Evolutionary conservation across 108 stramenopile genomes (phyloP).

Genomic region (Skeletonema marinoi): DNA sequence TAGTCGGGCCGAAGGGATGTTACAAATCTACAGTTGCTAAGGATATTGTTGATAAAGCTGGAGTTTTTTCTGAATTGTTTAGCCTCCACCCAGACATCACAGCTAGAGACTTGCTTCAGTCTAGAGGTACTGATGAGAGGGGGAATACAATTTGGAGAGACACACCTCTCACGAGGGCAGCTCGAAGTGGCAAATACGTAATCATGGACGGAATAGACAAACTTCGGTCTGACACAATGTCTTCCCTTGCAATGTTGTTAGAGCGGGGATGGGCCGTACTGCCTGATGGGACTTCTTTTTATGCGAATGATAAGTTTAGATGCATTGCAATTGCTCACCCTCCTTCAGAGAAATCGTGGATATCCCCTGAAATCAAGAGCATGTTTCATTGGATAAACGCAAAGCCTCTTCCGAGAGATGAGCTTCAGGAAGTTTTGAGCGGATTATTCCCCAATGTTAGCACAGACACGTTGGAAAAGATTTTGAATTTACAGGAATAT

Average conservation of each 20-base stretch:
- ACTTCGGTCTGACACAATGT: slow-evolving; percentile 62
- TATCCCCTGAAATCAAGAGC: slow-evolving; percentile 55
- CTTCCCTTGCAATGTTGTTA: slow-evolving; percentile 58
- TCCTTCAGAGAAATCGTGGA: slow-evolving; percentile 53
- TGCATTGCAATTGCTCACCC: slow-evolving; percentile 58
- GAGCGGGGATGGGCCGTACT: slow-evolving; percentile 55
- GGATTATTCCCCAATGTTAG: slow-evolving; percentile 39
- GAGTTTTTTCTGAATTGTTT: slow-evolving; percentile 60
- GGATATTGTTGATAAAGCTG: slow-evolving; percentile 49
- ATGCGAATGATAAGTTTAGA: slow-evolving; percentile 27
- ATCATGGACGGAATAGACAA: slow-evolving; percentile 89
- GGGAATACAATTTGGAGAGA: slow-evolving; percentile 83
- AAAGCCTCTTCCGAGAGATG: slow-evolving; percentile 38
- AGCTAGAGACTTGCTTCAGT: slow-evolving; percentile 73
- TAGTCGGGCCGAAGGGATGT: slow-evolving; percentile 73
- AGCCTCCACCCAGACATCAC: slow-evolving; percentile 78
- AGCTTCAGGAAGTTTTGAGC: slow-evolving; percentile 37
- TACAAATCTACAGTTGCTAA: slow-evolving; percentile 70
- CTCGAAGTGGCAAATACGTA: slow-evolving; percentile 52
- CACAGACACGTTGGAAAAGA: slow-evolving; percentile 29
- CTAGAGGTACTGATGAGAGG: slow-evolving; percentile 58
- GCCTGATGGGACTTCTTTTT: slow-evolving; percentile 67
- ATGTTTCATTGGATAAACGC: slow-evolving; percentile 63
- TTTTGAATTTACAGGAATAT: slow-evolving; percentile 36
- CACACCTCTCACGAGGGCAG: slow-evolving; percentile 75